Evolutionary conservation across 495 filamentous ascomycete genomes (phyloP).

Genomic region (Xylona heveae): DNA sequence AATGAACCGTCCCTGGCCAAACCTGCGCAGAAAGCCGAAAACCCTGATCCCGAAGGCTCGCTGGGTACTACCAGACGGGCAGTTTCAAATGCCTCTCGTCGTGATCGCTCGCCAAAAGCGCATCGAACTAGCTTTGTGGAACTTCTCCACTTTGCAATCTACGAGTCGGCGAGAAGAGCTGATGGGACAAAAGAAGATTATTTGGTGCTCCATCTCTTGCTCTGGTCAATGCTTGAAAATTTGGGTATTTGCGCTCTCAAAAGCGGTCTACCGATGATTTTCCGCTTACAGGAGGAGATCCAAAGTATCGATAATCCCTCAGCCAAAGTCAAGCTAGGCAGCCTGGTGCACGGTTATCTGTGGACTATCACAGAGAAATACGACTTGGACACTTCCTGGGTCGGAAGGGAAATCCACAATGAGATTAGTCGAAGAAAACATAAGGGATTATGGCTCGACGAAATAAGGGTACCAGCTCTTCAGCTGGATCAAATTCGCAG

Average conservation of each 20-base stretch:
- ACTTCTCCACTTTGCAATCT: constrained; percentile 68
- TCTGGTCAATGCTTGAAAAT: constrained; percentile 46
- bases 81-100: constrained; percentile 43
- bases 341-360: constrained; percentile 71
- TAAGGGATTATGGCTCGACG: constrained; percentile 54
- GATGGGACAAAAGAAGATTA: constrained; percentile 50
- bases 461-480: constrained; percentile 31
- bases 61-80: constrained; percentile 33
- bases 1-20: constrained; percentile 33
- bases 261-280: constrained; percentile 68
- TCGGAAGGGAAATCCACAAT: constrained; percentile 45
- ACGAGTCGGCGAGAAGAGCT: constrained; percentile 59
- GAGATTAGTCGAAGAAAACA: constrained; percentile 54
- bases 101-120: constrained; percentile 32
- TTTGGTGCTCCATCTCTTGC: constrained; percentile 50
- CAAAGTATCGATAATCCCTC: constrained; percentile 34
- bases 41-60: constrained; percentile 12
- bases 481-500: constrained; percentile 23
- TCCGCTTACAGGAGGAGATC: constrained; percentile 70
- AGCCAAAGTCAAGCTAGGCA: constrained; percentile 56
- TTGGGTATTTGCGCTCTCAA: constrained; percentile 70
- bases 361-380: constrained; percentile 60
- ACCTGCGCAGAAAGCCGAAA: constrained; percentile 17
- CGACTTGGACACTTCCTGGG: constrained; percentile 41
- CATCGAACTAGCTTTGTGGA: constrained; percentile 51